These are phyloP conservation scores for Apiotrichum laibachii DNA, from an alignment of 1,284 basidiomycete species.

Conservation along the genomic window DNA sequence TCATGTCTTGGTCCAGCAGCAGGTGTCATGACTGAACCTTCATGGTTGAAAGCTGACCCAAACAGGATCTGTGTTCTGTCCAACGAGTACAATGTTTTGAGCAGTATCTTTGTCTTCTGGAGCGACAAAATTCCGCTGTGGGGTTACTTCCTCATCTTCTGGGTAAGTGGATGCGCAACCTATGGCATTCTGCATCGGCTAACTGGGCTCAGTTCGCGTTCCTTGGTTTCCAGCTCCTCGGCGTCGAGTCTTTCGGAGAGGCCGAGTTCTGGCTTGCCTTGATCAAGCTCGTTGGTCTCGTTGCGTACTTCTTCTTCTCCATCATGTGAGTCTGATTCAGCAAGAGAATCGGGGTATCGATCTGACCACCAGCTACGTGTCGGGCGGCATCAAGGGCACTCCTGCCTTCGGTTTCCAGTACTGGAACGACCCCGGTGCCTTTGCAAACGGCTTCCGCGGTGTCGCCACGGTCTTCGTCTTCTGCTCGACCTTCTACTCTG, in stretches of 20 bases:
- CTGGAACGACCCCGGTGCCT: conserved; percentile 54
- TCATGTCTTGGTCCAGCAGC: background rate
- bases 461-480: conserved; percentile 23
- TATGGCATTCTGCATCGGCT: background rate
- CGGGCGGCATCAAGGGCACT: conserved; percentile 51
- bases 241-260: conserved; percentile 30
- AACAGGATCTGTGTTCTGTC: conserved; percentile 9
- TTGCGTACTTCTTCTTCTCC: conserved; percentile 57
- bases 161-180: conserved; percentile 11
- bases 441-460: conserved; percentile 40
- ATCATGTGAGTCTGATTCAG: conserved; percentile 65
- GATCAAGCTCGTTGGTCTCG: conserved; percentile 28
- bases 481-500: conserved; percentile 25
- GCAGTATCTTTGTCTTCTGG: conserved; percentile 22
- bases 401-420: conserved; percentile 51
- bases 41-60: background rate
- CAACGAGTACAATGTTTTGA: conserved; percentile 34
- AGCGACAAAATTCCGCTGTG: conserved; percentile 22
- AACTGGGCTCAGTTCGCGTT: conserved; percentile 25
- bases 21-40: background rate
- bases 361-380: conserved; percentile 50
- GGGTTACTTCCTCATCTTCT: conserved; percentile 29
- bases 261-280: conserved; percentile 27
- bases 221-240: conserved; percentile 30
- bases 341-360: conserved; percentile 44